Evolutionary conservation across 441 rosid species (phyloP).

Genomic region (Gossypium gossypioides): DNA sequence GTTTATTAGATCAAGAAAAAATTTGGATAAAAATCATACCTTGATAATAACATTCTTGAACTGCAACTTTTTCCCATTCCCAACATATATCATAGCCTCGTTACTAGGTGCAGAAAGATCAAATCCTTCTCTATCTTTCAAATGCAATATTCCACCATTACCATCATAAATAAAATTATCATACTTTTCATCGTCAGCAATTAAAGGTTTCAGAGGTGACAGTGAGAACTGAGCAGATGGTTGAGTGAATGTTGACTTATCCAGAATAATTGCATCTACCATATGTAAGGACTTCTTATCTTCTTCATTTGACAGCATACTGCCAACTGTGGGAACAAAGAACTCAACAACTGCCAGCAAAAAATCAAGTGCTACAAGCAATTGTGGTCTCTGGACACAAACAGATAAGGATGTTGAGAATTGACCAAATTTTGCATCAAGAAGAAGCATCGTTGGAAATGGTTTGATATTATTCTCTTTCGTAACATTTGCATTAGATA

Average conservation of each 20-base stretch:
- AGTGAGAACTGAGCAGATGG: constrained; percentile 53
- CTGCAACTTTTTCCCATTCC: constrained; percentile 64
- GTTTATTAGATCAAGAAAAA: constrained; percentile 1
- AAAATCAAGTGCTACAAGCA: constrained; percentile 95
- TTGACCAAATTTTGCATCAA: constrained; percentile 77
- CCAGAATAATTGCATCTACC: constrained; percentile 55
- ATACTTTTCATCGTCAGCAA: constrained; percentile 67
- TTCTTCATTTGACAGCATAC: constrained; percentile 62
- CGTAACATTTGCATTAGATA: constrained; percentile 24
- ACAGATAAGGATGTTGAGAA: constrained; percentile 49
- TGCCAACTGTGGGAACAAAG: constrained; percentile 73
- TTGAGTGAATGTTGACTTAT: constrained; percentile 55
- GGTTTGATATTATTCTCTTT: constrained; percentile 34
- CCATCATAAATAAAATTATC: constrained; percentile 82
- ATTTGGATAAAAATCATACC: constrained; percentile 31
- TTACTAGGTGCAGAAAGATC: constrained; percentile 53
- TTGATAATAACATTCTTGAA: constrained; percentile 76
- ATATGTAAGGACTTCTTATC: constrained; percentile 38
- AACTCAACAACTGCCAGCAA: constrained; percentile 83
- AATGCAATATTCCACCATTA: constrained; percentile 62
- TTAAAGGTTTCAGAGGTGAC: constrained; percentile 75
- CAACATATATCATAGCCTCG: constrained; percentile 73
- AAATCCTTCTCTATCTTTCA: constrained; percentile 62
- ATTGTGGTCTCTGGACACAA: constrained; percentile 87
- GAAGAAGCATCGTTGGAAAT: constrained; percentile 77